A percentile compares a stretch with the other conserved stretches of the same genome.
Conservation (phyloP, 2,329 filamentous ascomycete species). For the Zymoseptoria tritici region DNA sequence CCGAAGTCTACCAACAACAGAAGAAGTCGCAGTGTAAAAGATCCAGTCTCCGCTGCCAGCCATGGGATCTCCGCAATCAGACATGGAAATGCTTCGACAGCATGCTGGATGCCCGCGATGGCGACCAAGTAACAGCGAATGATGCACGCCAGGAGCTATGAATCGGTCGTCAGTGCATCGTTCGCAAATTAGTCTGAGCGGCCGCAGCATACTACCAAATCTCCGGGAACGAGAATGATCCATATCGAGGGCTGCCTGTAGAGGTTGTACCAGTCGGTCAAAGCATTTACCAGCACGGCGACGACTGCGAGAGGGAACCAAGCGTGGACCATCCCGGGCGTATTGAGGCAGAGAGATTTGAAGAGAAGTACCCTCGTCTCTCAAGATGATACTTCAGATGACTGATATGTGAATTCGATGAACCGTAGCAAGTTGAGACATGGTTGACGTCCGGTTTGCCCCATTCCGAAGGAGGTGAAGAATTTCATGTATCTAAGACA, state of each 20-base stretch:
- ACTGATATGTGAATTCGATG: background rate
- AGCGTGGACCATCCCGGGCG: no score
- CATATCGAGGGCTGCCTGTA: background rate
- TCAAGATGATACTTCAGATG: no score
- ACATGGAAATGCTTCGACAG: background rate
- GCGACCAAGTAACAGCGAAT: background rate
- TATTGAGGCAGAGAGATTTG: no score
- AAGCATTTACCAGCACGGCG: no score
- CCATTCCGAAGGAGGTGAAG: background rate
- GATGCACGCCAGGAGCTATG: background rate
- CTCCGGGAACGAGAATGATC: background rate
- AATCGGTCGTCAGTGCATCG: background rate
- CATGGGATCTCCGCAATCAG: background rate
- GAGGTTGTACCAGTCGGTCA: background rate
- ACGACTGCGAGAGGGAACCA: no score
- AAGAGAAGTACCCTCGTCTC: no score
- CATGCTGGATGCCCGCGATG: background rate
- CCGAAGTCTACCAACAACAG: background rate
- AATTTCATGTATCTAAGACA: background rate
- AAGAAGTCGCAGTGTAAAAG: background rate
- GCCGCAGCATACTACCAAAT: background rate
- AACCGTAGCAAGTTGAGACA: background rate
- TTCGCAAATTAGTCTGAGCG: background rate
- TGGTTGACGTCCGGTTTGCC: background rate
- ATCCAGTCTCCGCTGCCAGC: background rate